Evolutionary conservation across 2,329 filamentous ascomycete species (phyloP), one percentile per base, ranked within the genome.

Genomic region (Aspergillus arachidicola): DNA sequence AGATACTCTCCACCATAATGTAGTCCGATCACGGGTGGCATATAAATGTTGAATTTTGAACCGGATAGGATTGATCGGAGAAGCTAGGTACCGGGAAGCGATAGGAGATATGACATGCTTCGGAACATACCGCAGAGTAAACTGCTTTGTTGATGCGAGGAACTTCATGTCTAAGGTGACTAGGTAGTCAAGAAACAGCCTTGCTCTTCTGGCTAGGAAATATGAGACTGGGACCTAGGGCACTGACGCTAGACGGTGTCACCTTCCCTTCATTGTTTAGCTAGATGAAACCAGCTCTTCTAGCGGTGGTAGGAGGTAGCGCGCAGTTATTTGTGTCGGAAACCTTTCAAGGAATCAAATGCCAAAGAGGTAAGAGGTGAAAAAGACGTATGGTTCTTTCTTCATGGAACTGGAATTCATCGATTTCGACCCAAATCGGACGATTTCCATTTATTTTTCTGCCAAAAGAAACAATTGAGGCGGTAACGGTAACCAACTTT

Each of bases 1-100:
- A 58, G 61, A 78, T 6, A 83, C 78, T 19, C 74, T 72, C 81
- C 82, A 85, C 79, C 84, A 84, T 21, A 87, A 75, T 38, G 74
- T 75, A 68, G 79, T 74, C 11, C 72, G 74, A 46, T 79, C 75
- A 50, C 81, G 78, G 61, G 74, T 71, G 9, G 69, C 67, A 59
- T 76, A 80, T 60, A 75, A 70, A 46, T 80, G 68, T 28, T 71
- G 48, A 58, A 81, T 71, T 66, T 79, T 80, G 23, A 75, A 75
- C 19, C 73, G 72, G 57, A 81, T 70, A 2, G 76, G 73, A 66
- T 81, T 75, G 57, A 64, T 58, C 12, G 60, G 69, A 65, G 66
- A 57, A 36, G 36, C 54, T 41, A 74, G 58, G 69, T 78, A 76
- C 50, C 76, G 74, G n/a, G 48, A 21, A 36, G 73, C 76, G 55